Conservation (phyloP, 2,329 filamentous ascomycete genomes). For the Sclerotinia glacialis region DNA sequence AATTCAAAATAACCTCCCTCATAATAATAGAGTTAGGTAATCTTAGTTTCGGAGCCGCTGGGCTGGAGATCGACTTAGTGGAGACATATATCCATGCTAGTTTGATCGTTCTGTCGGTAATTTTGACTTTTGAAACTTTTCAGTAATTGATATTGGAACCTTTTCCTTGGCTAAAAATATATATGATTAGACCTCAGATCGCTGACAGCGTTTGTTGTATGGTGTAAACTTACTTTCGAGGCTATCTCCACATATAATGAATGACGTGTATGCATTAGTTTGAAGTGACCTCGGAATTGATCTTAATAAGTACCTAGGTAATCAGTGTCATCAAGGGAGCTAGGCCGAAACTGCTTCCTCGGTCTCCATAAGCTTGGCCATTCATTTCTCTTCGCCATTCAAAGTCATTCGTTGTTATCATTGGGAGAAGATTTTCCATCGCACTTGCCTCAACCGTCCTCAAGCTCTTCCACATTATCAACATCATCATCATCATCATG, state of each 20-base stretch:
- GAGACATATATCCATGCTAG: background rate
- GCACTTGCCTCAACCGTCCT: background rate
- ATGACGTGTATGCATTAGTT: background rate
- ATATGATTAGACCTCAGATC: background rate
- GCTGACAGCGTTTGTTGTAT: background rate
- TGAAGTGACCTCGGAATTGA: background rate
- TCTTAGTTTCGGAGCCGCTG: background rate
- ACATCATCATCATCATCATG: slow-evolving; percentile 19
- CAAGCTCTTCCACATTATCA: background rate
- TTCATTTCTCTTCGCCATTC: background rate
- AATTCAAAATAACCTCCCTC: background rate
- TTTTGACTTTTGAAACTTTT: background rate
- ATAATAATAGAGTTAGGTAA: background rate
- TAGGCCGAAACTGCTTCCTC: background rate
- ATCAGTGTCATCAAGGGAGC: background rate
- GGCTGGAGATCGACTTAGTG: background rate
- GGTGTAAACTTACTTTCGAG: background rate
- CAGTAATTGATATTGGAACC: background rate
- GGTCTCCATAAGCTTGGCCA: background rate
- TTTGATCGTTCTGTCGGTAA: background rate
- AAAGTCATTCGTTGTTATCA: background rate
- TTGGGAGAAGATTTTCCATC: background rate
- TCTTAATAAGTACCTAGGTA: background rate
- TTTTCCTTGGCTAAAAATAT: background rate
- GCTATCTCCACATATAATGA: slow-evolving; percentile 1